Evolutionary conservation across 1,284 basidiomycete genomes (phyloP).

Genomic region (Salmacisia buchloeana): DNA sequence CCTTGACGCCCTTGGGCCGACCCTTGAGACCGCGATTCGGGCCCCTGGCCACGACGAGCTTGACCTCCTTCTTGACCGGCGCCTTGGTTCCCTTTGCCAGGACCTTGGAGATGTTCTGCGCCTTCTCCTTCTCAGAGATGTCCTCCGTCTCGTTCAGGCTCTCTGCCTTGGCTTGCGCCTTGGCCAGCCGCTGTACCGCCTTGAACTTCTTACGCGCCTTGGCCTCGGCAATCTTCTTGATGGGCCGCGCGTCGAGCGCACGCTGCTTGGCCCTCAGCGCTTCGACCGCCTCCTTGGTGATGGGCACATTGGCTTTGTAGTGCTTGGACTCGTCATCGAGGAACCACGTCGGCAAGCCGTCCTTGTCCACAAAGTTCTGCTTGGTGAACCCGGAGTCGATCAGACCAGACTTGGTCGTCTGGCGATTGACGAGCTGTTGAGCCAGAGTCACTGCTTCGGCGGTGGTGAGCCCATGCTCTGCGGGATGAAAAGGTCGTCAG

Average conservation of each 20-base stretch:
- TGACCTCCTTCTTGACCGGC: conserved; percentile 66
- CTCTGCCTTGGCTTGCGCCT: conserved; percentile 93
- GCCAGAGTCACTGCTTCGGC: conserved; percentile 89
- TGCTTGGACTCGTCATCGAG: conserved; percentile 89
- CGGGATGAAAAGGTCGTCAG: background rate
- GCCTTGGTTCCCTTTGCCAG: conserved; percentile 65
- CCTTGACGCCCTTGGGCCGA: conserved; percentile 91
- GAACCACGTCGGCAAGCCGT: conserved; percentile 86
- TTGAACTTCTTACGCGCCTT: conserved; percentile 95
- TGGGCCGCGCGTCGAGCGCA: conserved; percentile 85
- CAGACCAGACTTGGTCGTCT: conserved; percentile 79
- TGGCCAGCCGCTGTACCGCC: conserved; percentile 76
- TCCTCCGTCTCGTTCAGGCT: conserved; percentile 83
- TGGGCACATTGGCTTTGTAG: conserved; percentile 89
- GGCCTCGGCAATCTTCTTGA: conserved; percentile 98
- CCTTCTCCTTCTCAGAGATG: conserved; percentile 75
- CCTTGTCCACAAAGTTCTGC: conserved; percentile 76
- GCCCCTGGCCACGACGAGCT: conserved; percentile 88
- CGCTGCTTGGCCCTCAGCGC: conserved; percentile 83
- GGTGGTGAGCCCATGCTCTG: conserved; percentile 79
- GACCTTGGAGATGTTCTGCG: conserved; percentile 83
- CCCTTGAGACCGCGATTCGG: conserved; percentile 83
- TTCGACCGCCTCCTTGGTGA: conserved; percentile 90
- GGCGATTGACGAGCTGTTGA: conserved; percentile 82
- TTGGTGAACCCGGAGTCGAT: conserved; percentile 95